Evolutionary conservation across 1,139 yeast genomes (phyloP).

Genomic region (Suhomyces ambrosiae): DNA sequence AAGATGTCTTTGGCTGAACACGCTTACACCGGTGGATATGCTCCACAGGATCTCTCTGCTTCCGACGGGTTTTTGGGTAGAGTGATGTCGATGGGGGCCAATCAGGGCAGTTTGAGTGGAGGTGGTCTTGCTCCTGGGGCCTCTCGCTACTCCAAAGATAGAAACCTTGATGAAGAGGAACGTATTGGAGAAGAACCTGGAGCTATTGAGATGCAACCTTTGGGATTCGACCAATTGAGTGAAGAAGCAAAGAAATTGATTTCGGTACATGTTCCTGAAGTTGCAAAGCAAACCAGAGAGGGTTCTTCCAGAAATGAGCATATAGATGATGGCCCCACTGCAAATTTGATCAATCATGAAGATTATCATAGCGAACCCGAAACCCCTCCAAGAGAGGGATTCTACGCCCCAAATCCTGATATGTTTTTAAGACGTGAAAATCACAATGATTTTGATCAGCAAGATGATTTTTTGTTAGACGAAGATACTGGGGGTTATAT

Average conservation of each 20-base stretch:
- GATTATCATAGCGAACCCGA: constrained; percentile 12
- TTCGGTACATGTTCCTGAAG: constrained; percentile 38
- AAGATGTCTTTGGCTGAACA: constrained; percentile 40
- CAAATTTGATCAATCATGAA: constrained; percentile 13
- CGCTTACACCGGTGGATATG: constrained; percentile 26
- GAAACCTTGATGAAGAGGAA: constrained; percentile 27
- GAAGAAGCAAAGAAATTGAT: constrained; percentile 47
- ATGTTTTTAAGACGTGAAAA: constrained; percentile 36
- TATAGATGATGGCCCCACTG: constrained; percentile 11
- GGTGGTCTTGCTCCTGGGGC: constrained; percentile 52
- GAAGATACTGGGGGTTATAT: constrained; percentile 48
- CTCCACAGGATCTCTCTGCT: constrained; percentile 21
- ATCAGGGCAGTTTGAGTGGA: constrained; percentile 33
- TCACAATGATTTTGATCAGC: constrained; percentile 31
- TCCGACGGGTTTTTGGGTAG: constrained; percentile 46
- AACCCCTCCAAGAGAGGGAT: constrained; percentile 13
- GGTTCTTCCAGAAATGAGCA: constrained; percentile 5
- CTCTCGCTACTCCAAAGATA: constrained; percentile 23
- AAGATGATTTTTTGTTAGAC: constrained; percentile 37
- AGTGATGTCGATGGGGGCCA: constrained; percentile 31
- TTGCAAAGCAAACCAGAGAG: background rate
- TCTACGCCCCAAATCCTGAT: constrained; percentile 53
- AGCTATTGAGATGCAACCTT: constrained; percentile 37
- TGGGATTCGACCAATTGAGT: constrained; percentile 39
- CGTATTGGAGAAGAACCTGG: constrained; percentile 23